Evolutionary conservation across 352 stramenopile genomes (phyloP), one percentile per base, ranked within the genome.

Genomic region (Phytopythium montanum): DNA sequence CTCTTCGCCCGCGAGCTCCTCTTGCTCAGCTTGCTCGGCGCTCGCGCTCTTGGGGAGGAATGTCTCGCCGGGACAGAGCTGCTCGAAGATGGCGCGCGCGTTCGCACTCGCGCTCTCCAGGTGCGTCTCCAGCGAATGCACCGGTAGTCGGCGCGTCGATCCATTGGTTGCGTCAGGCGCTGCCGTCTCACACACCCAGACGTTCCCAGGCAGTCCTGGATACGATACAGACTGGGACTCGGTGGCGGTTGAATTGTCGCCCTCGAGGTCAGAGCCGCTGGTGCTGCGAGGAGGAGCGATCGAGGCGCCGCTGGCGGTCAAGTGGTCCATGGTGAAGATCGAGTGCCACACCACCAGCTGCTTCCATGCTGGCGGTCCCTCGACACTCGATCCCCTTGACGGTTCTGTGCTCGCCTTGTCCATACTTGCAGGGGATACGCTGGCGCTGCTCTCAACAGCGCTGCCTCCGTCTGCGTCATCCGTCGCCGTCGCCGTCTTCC

Each of bases 41-140:
- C 73, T 81, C 14, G 73, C 76, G 28, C 74, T 84, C 61, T 90
- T 90, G 3, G 76, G 76, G 28, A 91, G 49, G 46, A 88, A 92
- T 19, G 64, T 54, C 41, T 90, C 78, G 14, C 57, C 70, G 0
- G 82, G 83, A 64, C 80, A 92, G 9, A 92, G 64, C 39, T 71
- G 56, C 26, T 74, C 61, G 50, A 90, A 92, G 28, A 91, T 79
- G 23, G 67, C 63, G 29, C 78, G 76, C 13, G 85, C 84, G n/a
- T 83, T 83, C 7, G 70, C 65, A 59, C 76, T 82, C 29, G 72
- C 74, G 38, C 70, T 86, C 54, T 89, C 83, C 9, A 90, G 60
- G 14, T 87, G 77, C 21, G 87, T 79, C 39, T 90, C 81, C 9
- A 89, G 62, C 23, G 75, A 66, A 31, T 73, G 71, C 7, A 70